Evolutionary conservation across 768 basidiomycete genomes (phyloP), one percentile per base, ranked within the genome.

Genomic region (Phaffia australis): DNA sequence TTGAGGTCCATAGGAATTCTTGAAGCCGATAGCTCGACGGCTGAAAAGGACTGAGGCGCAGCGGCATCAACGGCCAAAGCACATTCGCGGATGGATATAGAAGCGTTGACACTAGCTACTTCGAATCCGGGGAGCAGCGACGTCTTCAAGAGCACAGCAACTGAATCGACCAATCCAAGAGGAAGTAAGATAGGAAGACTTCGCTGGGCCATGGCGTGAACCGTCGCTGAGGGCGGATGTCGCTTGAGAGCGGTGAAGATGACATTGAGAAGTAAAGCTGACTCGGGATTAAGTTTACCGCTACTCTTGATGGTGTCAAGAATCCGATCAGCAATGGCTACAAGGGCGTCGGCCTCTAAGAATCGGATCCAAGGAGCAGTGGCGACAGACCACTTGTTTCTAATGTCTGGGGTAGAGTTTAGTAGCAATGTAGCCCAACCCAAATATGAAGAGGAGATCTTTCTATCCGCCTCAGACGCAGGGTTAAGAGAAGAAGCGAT

Each of bases 321-420:
- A 32, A 65, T 35, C 8, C 29, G 29, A 32, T 58, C 58, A 2
- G 58, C 56, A 27, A 32, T 50, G 64, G 32, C 54, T 16, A 59
- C 56, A 25, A 65, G 57, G 19, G 64, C 50, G 3, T 49, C 32
- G 1, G 60, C 46, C 47, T 59, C 64, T 49, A 65, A 50, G 58
- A 65, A 65, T 48, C 35, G 64, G 35, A 65, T 60, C 54, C 55
- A 65, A 16, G 64, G 64, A 23, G 64, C 56, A 27, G 56, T 58
- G 7, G 46, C 56, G 23, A 32, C 42, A 19, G 64, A 56, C 56
- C 60, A 65, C 64, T 64, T 30, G 7, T 54, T n/a, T 16, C 52
- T n/a, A 54, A 54, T 57, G 6, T 25, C 56, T 57, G 32, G 56
- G 27, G 19, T 19, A 57, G 25, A 19, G 56, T 61, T 61, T 18